Evolutionary conservation across 2,329 filamentous ascomycete species (phyloP).

Genomic region (Phaeosphaeriaceae sp.): DNA sequence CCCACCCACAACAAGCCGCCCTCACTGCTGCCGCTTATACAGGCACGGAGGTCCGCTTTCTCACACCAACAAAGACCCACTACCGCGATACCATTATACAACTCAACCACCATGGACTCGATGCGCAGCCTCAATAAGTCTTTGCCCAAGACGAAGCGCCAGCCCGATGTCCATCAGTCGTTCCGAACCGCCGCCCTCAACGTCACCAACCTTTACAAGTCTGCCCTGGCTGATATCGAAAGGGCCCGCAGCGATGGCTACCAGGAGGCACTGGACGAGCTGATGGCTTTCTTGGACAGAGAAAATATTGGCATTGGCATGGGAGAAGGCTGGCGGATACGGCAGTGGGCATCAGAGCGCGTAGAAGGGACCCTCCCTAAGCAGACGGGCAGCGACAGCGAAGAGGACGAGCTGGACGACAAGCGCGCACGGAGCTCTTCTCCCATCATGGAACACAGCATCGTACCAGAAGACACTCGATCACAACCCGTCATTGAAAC

Average conservation of each 20-base stretch:
- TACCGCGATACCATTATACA: conserved; percentile 3
- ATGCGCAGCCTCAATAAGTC: conserved; percentile 53
- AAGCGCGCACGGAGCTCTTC: conserved; percentile 69
- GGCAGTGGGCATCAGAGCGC: conserved; percentile 74
- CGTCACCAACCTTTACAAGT: conserved; percentile 96
- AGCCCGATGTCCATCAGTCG: conserved; percentile 73
- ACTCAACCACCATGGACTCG: conserved; percentile 43
- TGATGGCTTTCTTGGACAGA: conserved; percentile 84
- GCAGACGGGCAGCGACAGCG: conserved; percentile 67
- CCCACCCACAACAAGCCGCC: neutral
- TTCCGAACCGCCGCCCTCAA: conserved; percentile 94
- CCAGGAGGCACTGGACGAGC: conserved; percentile 90
- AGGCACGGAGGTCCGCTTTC: conserved; percentile 5
- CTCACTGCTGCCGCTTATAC: neutral
- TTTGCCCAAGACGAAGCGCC: conserved; percentile 45
- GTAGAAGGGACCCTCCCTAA: conserved; percentile 68
- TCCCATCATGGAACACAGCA: conserved; percentile 63
- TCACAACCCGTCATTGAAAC: conserved; percentile 28
- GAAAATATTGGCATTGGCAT: conserved; percentile 80
- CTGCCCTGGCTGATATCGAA: conserved; percentile 78
- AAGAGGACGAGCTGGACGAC: conserved; percentile 70
- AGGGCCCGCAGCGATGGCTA: conserved; percentile 83
- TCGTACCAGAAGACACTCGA: conserved; percentile 50
- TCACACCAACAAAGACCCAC: conserved; percentile 1
- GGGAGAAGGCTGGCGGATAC: conserved; percentile 75